These are phyloP conservation scores for Fusarium globosum DNA, from an alignment of 2,329 filamentous ascomycete genomes.

Conservation along the genomic window DNA sequence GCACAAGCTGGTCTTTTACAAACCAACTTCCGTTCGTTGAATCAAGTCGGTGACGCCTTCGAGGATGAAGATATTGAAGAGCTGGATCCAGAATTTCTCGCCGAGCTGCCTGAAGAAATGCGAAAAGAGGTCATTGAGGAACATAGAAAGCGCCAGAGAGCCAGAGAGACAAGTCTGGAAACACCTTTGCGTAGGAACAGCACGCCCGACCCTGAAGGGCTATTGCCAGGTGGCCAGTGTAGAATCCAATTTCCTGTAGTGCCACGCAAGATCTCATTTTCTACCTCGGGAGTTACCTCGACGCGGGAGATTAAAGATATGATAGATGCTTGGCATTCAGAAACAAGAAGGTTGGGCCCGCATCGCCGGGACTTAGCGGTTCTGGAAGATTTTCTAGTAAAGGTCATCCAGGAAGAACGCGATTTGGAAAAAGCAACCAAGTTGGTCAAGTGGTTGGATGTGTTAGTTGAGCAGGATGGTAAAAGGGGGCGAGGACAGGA, in stretches of 20 bases:
- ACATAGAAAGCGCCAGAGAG: conserved; percentile 67
- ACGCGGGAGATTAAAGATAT: conserved; percentile 76
- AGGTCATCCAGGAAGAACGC: conserved; percentile 79
- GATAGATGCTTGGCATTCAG: conserved; percentile 78
- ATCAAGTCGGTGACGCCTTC: conserved; percentile 46
- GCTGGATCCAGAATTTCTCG: conserved; percentile 78
- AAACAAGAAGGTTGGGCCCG: conserved; percentile 79
- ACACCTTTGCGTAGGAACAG: conserved; percentile 45
- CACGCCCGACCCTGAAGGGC: conserved; percentile 38
- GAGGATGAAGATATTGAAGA: conserved; percentile 57
- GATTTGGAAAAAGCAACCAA: conserved; percentile 80
- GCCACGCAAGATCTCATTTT: conserved; percentile 61
- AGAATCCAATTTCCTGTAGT: conserved; percentile 59
- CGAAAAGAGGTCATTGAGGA: conserved; percentile 82
- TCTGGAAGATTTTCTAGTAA: conserved; percentile 76
- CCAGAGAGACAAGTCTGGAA: conserved; percentile 65
- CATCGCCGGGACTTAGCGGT: conserved; percentile 82
- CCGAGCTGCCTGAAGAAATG: conserved; percentile 84
- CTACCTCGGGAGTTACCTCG: conserved; percentile 55
- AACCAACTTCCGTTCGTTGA: conserved; percentile 73
- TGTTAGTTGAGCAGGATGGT: conserved; percentile 63
- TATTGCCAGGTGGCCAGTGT: conserved; percentile 52
- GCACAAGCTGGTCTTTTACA: conserved; percentile 73
- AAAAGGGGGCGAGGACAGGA: conserved; percentile 51
- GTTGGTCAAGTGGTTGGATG: conserved; percentile 74